Conservation (phyloP, 108 stramenopile species). For the Fragilaria crotonensis region DNA sequence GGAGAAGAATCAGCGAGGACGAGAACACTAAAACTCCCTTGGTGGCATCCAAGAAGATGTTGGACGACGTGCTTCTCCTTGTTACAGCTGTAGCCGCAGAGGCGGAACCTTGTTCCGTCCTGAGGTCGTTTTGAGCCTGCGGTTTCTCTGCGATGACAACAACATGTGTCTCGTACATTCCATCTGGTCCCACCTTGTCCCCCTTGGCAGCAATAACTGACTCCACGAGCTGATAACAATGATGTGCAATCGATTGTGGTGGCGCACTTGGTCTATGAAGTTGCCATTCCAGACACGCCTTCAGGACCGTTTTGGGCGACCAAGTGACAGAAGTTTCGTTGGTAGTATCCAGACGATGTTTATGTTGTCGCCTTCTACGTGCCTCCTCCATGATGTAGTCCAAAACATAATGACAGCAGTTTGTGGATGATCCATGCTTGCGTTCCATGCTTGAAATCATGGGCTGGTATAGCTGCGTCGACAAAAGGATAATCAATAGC, state of each 20-base stretch:
- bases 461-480: slow-evolving; percentile 70
- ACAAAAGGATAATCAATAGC: slow-evolving; percentile 55
- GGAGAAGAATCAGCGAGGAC: slow-evolving; percentile 59
- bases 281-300: slow-evolving; percentile 46
- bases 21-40: slow-evolving; percentile 52
- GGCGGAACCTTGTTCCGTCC: background rate
- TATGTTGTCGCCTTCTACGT: slow-evolving; percentile 16
- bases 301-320: slow-evolving; percentile 34
- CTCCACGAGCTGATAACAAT: slow-evolving; percentile 38
- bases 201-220: slow-evolving; percentile 35
- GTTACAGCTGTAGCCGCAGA: background rate
- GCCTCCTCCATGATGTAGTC: slow-evolving; percentile 42
- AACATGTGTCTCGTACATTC: slow-evolving; percentile 64
- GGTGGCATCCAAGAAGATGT: slow-evolving; percentile 54
- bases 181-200: slow-evolving; percentile 51
- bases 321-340: slow-evolving; percentile 5
- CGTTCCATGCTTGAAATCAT: slow-evolving; percentile 44
- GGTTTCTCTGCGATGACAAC: slow-evolving; percentile 39
- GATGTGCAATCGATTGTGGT: slow-evolving; percentile 47
- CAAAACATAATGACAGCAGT: slow-evolving; percentile 27
- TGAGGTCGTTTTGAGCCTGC: background rate
- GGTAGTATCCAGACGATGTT: background rate
- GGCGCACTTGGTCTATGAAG: slow-evolving; percentile 56
- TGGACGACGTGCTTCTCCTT: slow-evolving; percentile 18
- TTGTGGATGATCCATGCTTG: slow-evolving; percentile 5